Evolutionary conservation across 345 rosid species (phyloP).

Genomic region (Dovyalis caffra): DNA sequence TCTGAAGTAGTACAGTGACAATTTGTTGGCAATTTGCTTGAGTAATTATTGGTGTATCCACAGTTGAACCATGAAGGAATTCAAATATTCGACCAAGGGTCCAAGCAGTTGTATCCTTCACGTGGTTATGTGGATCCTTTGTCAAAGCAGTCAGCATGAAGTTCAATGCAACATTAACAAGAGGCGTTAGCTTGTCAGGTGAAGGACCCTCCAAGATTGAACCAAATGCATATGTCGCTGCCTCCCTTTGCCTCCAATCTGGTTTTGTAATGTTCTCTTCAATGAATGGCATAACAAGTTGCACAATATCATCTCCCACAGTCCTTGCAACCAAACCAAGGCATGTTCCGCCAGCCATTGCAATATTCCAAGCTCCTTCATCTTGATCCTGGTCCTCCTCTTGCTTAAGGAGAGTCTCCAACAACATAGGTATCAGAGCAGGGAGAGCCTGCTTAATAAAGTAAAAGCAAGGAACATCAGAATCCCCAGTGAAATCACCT

Average conservation of each 20-base stretch:
- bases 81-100: slow-evolving; percentile 79
- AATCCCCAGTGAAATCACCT: slow-evolving; percentile 42
- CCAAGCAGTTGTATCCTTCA: slow-evolving; percentile 59
- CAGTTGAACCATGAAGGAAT: slow-evolving; percentile 65
- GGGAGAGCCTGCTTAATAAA: slow-evolving; percentile 50
- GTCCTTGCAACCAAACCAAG: slow-evolving; percentile 51
- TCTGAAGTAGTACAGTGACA: slow-evolving; percentile 62
- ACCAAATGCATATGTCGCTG: slow-evolving; percentile 51
- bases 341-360: slow-evolving; percentile 54
- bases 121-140: slow-evolving; percentile 49
- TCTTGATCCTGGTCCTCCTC: slow-evolving; percentile 56
- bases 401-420: slow-evolving; percentile 47
- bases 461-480: slow-evolving; percentile 43
- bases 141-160: slow-evolving; percentile 61
- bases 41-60: slow-evolving; percentile 59
- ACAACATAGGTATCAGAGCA: slow-evolving; percentile 44
- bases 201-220: slow-evolving; percentile 52
- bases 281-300: slow-evolving; percentile 49
- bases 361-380: slow-evolving; percentile 50
- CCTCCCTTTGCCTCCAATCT: slow-evolving; percentile 52
- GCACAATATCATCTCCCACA: slow-evolving; percentile 44
- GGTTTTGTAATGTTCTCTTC: slow-evolving; percentile 48
- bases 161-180: slow-evolving; percentile 44
- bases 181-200: slow-evolving; percentile 38
- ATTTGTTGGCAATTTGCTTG: slow-evolving; percentile 76